Base-by-base conservation (phyloP, 106 monocot genomes). In the Amphibolis antarctica region DNA sequence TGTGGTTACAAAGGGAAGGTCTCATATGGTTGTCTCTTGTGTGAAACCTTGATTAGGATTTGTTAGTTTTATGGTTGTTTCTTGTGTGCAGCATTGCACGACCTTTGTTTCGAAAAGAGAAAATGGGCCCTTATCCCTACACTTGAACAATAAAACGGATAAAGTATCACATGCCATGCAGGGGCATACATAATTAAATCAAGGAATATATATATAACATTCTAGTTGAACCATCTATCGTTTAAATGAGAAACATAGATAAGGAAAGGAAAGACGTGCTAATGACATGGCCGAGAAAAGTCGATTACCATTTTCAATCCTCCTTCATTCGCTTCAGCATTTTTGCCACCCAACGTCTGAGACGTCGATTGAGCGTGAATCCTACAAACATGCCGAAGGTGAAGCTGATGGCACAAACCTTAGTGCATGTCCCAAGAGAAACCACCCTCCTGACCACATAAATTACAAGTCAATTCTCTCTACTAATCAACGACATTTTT, bases 321-420 rank as follows among this genome's bases (percentile, higher is more conserved):
- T 90, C 96, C 56, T 74, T 90, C 55, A 90, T 44, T 58, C 71
- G 72, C 77, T 80, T 90, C 9, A 96, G 90, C 25, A 84, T 27
- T 49, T 70, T 86, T 28, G 70, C 36, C 14, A 82, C 82, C 96
- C 90, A 96, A 7, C 67, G 68, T 22, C 79, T 78, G 26, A 96
- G 55, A 12, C 90, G 82, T 20, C 77, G 72, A 55, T 82, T 82
- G 12, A 96, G 78, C 3, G 86, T 80, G 68, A 96, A 90, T 15
- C 90, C 96, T 22, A 90, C 80, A 58, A 84, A 70, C 9, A 87
- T 59, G 36, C 96, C 90, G 36, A 85, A 57, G 0, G 60, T 76
- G 53, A 96, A 86, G 63, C 74, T 82, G 61, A 86, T 15, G 9
- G 78, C 77, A 62, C 90, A 84, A 3, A 90, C 12, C 77, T 96